Conservation (phyloP, 768 basidiomycete genomes). For the Crucibulum laeve region DNA sequence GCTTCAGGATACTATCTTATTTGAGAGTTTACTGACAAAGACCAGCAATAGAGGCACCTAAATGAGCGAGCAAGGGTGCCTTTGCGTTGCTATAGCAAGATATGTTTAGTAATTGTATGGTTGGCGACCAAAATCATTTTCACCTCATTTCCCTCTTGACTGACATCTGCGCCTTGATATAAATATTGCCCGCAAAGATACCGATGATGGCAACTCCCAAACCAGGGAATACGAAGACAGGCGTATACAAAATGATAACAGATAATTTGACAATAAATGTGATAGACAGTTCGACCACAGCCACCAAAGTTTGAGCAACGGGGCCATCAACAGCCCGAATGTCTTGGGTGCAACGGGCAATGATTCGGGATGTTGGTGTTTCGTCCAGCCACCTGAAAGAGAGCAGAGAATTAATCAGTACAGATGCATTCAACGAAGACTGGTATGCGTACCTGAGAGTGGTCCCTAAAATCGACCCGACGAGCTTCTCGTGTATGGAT, state of each 20-base stretch:
- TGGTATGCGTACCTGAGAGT: conserved; percentile 44
- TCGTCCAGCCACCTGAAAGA: conserved; percentile 32
- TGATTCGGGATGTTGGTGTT: conserved; percentile 40
- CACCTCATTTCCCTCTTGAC: conserved; percentile 33
- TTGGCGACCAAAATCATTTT: conserved; percentile 31
- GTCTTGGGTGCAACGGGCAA: conserved; percentile 56
- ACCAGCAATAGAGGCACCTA: conserved; percentile 36
- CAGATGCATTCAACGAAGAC: background rate
- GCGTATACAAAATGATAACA: conserved; percentile 32
- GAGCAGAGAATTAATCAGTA: background rate
- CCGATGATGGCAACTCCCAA: conserved; percentile 33
- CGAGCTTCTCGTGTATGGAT: conserved; percentile 44
- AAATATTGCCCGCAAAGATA: conserved; percentile 29
- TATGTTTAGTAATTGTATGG: conserved; percentile 6
- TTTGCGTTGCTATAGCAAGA: conserved; percentile 14
- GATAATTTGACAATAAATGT: conserved; percentile 29
- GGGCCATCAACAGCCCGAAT: conserved; percentile 48
- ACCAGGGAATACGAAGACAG: conserved; percentile 36
- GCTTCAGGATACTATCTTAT: background rate
- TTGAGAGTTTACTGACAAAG: conserved; percentile 21
- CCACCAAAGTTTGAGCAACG: conserved; percentile 18
- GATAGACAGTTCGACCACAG: conserved; percentile 18
- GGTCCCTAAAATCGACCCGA: conserved; percentile 50
- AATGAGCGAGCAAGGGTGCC: conserved; percentile 37
- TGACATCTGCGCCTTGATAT: conserved; percentile 31